Base-by-base conservation (phyloP, 2,329 filamentous ascomycete genomes). In the Zymoseptoria pseudotritici region DNA sequence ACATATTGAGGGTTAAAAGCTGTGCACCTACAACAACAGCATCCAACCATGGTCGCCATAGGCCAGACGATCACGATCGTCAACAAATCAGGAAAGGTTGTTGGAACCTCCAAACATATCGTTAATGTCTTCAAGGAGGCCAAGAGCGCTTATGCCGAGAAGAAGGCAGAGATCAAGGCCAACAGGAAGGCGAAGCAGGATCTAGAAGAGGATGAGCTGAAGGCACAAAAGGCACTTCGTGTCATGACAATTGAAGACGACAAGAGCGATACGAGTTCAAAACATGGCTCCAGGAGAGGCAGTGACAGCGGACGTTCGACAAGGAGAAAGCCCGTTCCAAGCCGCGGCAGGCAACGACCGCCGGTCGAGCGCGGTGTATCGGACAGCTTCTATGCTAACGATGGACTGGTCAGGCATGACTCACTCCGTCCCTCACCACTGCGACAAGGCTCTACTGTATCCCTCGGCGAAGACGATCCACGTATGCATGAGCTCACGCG, bases 121-220 rank as follows among this genome's bases (percentile, higher is more conserved):
- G 84, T 95, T 71, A 87, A 86, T 72, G 88, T 97, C 71, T 95
- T 96, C 81, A 96, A 91, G 74, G 91, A 97, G 73, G 93, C 92
- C 64, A 91, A 90, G 72, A 85, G 87, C 57, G 89, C 90, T 60
- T 97, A 97, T 76, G 83, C 87, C 59, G 90, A 96, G 71, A 90
- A 90, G 71, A 96, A 95, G 74, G 88, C 90, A 6, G 86, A 91
- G 67, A 82, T 96, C 68, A 86, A 86, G 72, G 85, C 87, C 20
- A 85, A 90, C 66, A 83, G 86, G 69, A 86, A 87, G 69, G 79
- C 79, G 49, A 80, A 81, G 63, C 70, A 79, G 50, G 79, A 81
- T 55, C 58, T 54, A 22, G 66, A 67, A 59, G 65, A 65, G 50
- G 58, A 59, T 24, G 82, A 86, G 66, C 82, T 78, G 66, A 78